phyloP scores from a whole-genome alignment of 805 yeast genomes.

The Kodamaea fukazawae region DNA sequence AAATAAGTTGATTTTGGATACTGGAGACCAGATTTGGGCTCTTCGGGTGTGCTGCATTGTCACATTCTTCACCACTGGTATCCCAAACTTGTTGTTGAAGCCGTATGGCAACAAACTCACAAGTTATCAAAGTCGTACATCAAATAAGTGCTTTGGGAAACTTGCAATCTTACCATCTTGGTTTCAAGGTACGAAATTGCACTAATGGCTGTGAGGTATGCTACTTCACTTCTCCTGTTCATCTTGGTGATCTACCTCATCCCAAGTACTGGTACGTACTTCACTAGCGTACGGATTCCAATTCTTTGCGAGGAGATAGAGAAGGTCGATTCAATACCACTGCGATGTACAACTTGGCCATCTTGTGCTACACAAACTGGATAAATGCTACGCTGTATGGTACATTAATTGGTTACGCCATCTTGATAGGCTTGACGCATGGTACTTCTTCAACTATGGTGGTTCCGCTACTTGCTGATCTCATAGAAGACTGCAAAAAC shows the following conservation, averaged over 20 bases:
- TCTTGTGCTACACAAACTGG: constrained; percentile 36
- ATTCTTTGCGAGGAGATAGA: constrained; percentile 48
- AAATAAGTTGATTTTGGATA: constrained; percentile 34
- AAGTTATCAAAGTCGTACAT: constrained; percentile 16
- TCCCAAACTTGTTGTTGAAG: constrained; percentile 42
- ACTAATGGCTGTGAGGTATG: constrained; percentile 33
- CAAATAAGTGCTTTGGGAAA: constrained; percentile 12
- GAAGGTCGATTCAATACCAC: constrained; percentile 45
- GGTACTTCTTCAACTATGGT: constrained; percentile 27
- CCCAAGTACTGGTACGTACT: constrained; percentile 32
- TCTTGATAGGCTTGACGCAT: constrained; percentile 27
- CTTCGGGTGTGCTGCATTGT: constrained; percentile 39
- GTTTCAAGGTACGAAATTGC: constrained; percentile 22
- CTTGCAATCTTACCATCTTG: constrained; percentile 30
- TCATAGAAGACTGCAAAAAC: constrained; percentile 10
- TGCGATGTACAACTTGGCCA: constrained; percentile 16
- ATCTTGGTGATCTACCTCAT: constrained; percentile 27
- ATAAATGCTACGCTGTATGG: constrained; percentile 33
- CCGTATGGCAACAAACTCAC: constrained; percentile 40
- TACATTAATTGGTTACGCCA: constrained; percentile 27
- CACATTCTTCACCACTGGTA: constrained; percentile 26
- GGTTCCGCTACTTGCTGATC: constrained; percentile 11
- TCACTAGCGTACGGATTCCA: constrained; percentile 42
- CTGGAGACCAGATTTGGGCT: constrained; percentile 47
- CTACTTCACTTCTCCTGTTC: constrained; percentile 36